Evolutionary conservation across 208 protist species (phyloP).

Genomic region (Entamoeba histolytica): DNA sequence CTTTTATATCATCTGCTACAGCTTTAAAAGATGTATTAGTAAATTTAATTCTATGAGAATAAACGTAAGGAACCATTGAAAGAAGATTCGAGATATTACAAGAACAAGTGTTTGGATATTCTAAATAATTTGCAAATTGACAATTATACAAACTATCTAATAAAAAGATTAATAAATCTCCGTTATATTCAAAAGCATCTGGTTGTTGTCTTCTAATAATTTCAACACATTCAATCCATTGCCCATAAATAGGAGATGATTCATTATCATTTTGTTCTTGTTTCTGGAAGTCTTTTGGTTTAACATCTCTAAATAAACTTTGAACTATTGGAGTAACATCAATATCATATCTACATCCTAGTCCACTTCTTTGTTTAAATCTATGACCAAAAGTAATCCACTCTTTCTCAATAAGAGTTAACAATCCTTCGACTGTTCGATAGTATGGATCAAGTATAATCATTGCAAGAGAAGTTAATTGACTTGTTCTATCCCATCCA

Average conservation of each 20-base stretch:
- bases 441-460: slow-evolving; percentile 71
- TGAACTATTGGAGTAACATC: neutral
- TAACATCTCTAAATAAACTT: neutral
- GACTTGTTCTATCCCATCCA: slow-evolving; percentile 79
- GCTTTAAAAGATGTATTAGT: neutral
- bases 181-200: neutral
- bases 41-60: neutral
- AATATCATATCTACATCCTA: neutral
- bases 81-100: neutral
- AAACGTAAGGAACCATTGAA: neutral
- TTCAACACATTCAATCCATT: neutral
- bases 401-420: slow-evolving; percentile 68
- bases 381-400: slow-evolving; percentile 72
- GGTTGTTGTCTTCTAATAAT: neutral
- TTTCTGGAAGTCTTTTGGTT: neutral
- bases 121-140: slow-evolving; percentile 34
- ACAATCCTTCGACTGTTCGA: slow-evolving; percentile 53
- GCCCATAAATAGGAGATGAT: neutral
- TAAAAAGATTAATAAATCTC: neutral
- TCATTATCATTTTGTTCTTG: neutral
- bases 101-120: neutral
- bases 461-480: slow-evolving; percentile 52
- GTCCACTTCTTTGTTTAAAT: slow-evolving; percentile 38
- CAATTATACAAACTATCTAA: neutral
- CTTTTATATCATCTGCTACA: neutral